These are phyloP conservation scores for Pelargonium cotyledonis DNA, from an alignment of 441 rosid genomes.

Conservation along the genomic window DNA sequence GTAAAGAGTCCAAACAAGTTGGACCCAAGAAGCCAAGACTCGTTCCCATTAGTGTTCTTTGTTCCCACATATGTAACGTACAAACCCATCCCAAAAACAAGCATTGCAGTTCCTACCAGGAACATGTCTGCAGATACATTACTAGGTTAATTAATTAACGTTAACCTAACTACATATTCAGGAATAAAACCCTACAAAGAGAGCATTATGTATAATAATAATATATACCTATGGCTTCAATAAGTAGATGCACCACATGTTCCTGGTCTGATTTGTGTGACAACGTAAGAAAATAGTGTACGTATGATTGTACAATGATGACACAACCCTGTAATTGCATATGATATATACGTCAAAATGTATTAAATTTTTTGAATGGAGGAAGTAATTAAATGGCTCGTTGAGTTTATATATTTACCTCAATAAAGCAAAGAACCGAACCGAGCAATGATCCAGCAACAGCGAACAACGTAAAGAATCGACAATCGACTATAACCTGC, in stretches of 20 bases:
- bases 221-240: constrained; percentile 63
- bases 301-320: constrained; percentile 39
- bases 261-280: constrained; percentile 32
- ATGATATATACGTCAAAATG: too few species aligned
- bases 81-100: constrained; percentile 54
- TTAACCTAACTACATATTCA: too few species aligned
- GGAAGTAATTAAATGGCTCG: background rate
- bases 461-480: constrained; percentile 61
- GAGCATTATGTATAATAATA: too few species aligned
- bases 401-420: too few species aligned
- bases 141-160: too few species aligned
- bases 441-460: constrained; percentile 63
- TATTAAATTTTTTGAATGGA: background rate
- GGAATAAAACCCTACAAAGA: too few species aligned
- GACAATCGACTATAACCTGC: constrained; percentile 58
- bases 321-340: constrained; percentile 67
- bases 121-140: constrained; percentile 45
- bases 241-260: constrained; percentile 37
- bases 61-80: constrained; percentile 55
- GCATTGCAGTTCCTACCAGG: constrained; percentile 59
- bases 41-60: constrained; percentile 21
- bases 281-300: constrained; percentile 35
- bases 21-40: constrained; percentile 29
- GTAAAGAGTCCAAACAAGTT: constrained; percentile 52
- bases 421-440: constrained; percentile 56